Conservation (phyloP, 192 early-diverging fungal species). For the Oehlia diaphana region DNA sequence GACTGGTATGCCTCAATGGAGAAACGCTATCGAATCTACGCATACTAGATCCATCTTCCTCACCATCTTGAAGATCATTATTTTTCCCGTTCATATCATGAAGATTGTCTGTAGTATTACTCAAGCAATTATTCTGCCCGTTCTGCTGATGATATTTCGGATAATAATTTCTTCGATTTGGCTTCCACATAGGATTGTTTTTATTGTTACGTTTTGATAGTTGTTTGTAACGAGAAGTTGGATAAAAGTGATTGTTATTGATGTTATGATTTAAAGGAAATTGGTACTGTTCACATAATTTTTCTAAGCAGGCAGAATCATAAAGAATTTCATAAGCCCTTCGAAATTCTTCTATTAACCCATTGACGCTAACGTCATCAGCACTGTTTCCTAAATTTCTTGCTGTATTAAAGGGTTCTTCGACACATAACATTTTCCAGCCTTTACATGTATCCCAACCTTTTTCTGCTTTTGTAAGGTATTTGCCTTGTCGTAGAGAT, state of each 20-base stretch:
- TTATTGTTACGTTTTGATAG: too few relatives aligned
- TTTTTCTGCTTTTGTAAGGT: conserved; percentile 79
- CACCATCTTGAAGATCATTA: background rate
- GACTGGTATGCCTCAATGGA: background rate
- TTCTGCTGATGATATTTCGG: background rate
- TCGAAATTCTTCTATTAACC: conserved; percentile 79
- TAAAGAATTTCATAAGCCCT: conserved; percentile 65
- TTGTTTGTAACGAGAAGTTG: too few relatives aligned
- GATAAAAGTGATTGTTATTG: conserved; percentile 7
- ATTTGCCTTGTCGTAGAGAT: conserved; percentile 76
- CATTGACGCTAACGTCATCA: conserved; percentile 74
- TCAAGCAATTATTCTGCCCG: background rate
- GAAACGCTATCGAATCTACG: background rate
- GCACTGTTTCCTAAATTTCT: conserved; percentile 92
- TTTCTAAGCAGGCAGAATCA: conserved; percentile 44
- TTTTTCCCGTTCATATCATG: background rate
- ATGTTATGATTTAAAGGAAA: conserved; percentile 19
- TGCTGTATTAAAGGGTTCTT: conserved; percentile 88
- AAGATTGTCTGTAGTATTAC: background rate
- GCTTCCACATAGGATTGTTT: too few relatives aligned
- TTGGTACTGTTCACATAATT: conserved; percentile 56
- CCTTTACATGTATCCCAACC: conserved; percentile 77
- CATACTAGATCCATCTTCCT: background rate
- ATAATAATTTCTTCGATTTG: background rate
- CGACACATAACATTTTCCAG: conserved; percentile 79